Evolutionary conservation across 2,329 filamentous ascomycete genomes (phyloP).

Genomic region (Stenocarpella maydis): DNA sequence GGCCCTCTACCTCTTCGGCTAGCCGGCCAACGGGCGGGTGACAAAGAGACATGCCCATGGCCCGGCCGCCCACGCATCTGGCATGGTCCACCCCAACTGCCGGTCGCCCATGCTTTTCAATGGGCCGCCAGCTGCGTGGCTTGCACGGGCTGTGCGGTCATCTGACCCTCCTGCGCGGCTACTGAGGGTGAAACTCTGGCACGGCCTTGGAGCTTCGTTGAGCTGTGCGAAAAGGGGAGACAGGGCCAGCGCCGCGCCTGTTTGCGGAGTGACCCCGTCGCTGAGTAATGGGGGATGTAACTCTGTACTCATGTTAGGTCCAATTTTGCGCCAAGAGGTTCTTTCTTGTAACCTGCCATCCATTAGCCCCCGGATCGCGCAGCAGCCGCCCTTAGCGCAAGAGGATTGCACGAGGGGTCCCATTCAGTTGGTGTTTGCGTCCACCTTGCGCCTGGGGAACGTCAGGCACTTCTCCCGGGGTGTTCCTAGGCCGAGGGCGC

Average conservation of each 20-base stretch:
- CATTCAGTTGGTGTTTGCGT: background rate
- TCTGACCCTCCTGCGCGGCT: background rate
- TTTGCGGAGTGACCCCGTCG: no score
- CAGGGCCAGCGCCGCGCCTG: no score
- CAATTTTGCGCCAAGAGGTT: constrained; percentile 11
- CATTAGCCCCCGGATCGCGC: constrained; percentile 10
- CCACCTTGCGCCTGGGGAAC: background rate
- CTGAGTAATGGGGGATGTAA: background rate
- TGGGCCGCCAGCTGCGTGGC: background rate
- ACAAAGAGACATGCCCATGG: constrained; percentile 23
- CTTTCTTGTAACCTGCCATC: constrained; percentile 5
- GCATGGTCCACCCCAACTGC: constrained; percentile 21
- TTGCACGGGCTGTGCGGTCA: constrained; percentile 7
- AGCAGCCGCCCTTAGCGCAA: constrained; percentile 5
- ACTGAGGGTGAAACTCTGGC: background rate
- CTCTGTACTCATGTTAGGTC: background rate
- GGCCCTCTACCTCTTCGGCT: background rate
- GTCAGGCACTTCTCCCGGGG: background rate
- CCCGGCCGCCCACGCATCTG: constrained; percentile 5
- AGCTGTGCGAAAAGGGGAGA: no score
- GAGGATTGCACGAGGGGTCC: background rate
- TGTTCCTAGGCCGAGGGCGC: background rate
- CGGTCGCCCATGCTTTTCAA: constrained; percentile 1
- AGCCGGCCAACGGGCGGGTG: background rate
- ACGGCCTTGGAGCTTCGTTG: background rate